Base-by-base conservation (phyloP, 768 basidiomycete species). In the Phaffia australis region DNA sequence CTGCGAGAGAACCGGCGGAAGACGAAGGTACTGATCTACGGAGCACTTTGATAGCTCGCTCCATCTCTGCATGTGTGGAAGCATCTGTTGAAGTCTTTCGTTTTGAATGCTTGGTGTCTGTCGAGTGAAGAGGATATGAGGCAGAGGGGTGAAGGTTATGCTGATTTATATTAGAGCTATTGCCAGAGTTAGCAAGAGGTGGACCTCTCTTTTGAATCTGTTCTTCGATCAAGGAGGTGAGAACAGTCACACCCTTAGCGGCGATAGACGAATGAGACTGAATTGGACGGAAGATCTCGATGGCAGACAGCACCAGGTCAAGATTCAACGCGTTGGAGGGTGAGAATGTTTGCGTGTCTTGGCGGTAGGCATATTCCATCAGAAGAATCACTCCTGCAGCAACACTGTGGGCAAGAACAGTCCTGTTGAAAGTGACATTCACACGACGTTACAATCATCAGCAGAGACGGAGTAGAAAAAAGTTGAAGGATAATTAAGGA, bases 21-120 rank as follows among this genome's bases (percentile, higher is more conserved):
- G 35, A 42, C 11, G 35, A 42, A 11, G 35, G 35, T 42, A 11
- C 16, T 15, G 52, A 54, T 15, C 4, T 54, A 23, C 52, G n/a
- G 5, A 64, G n/a, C 11, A 68, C 62, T 52, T 68, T 68, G 62
- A 68, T 47, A 19, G 67, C 67, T 23, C 62, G 55, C 4, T 68
- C 62, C 29, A 68, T 30, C 49, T 68, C 67, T 8, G 32, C 56
- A 29, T 68, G 56, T 6, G 55, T 65, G 35, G 35, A 42, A 4
- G 11, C 11, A 11, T 42, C 35, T 11, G 35, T 5, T 5, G 35
- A 42, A 42, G 35, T 42, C 35, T 42, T 42, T 42, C 35, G 35
- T 42, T 42, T 42, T 4, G 35, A 5, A 11, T 42, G 11, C 11
- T 4, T 42, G 35, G 35, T 11, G 35, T 42, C 11, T 42, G 35